Evolutionary conservation across 2,329 filamentous ascomycete genomes (phyloP), one percentile per base, ranked within the genome.

Genomic region (Xylariales sp.): DNA sequence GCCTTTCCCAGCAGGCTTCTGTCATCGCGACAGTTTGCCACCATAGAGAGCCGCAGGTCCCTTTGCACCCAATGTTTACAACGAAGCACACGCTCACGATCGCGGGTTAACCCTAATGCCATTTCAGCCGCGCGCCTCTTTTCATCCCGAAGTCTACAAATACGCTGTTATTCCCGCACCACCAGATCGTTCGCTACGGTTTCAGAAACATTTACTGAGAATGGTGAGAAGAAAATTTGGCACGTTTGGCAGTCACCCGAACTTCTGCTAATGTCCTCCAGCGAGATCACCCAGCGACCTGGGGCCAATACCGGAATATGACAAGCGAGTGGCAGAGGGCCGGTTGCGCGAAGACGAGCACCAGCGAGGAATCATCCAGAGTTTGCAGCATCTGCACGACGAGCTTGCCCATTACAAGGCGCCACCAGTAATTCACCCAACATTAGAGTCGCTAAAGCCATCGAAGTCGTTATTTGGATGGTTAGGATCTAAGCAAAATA

Each of bases 281-380:
- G 32, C 33, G 21, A 28, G 13, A n/a, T 13, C 21, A 23, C 11
- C 37, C 7, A 24, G 28, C 15, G 24, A 29, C 32, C 34, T 37
- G 16, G 90, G 90, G 0, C 93, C 93, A 3, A 74, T 97, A 54
- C 76, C 81, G 47, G 91, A 97, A 62, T 98, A 98, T 61, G 85
- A 96, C 59, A 72, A 75, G 42, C 78, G 91, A 32, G 90, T 98
- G 7, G 70, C 80, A 32, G 67, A 72, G 29, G 88, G 89, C 10
- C 69, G 78, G 33, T 61, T 98, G 47, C 77, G 85, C 47, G 88
- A 97, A 59, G 93, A 98, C 59, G 81, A 88, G 47, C 87, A 96
- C 63, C 93, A 98, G 62, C 73, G 93, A 73, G 88, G 82, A 29
- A 91, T 98, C 50, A 90, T 98, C 51, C 79, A 93, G 57, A 86